phyloP scores from a whole-genome alignment of 192 early-diverging fungal species.

The Coemansia sp. region DNA sequence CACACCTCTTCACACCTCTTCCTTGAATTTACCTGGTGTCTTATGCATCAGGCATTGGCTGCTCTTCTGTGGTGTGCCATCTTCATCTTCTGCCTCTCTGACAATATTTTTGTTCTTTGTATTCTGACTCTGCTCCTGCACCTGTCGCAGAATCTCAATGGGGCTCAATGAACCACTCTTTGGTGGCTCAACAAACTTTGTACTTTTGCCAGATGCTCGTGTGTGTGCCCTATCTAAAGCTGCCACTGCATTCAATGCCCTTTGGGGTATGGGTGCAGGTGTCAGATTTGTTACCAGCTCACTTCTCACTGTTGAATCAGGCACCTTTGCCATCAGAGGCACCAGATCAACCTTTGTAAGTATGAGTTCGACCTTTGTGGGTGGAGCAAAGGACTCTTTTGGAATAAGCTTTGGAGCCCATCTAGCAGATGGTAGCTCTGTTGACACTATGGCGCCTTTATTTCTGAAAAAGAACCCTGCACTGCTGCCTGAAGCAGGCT shows the following conservation, averaged over 20 bases:
- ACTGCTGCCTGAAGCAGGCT: background rate
- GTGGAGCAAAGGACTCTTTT: background rate
- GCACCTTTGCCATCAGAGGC: background rate
- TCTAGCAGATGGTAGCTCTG: background rate
- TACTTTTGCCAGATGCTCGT: background rate
- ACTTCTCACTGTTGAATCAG: background rate
- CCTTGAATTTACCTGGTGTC: background rate
- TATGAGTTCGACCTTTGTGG: background rate
- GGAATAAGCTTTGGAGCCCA: slow-evolving; percentile 7
- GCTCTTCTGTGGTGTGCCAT: background rate
- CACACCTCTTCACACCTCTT: slow-evolving; percentile 18
- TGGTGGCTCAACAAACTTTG: background rate
- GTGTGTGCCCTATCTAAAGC: background rate
- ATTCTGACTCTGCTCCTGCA: background rate
- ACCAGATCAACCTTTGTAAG: background rate
- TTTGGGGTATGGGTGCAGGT: background rate
- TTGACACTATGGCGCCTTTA: background rate
- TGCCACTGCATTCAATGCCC: background rate
- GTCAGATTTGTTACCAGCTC: background rate
- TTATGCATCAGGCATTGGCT: background rate
- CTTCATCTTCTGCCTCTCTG: background rate
- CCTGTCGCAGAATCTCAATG: slow-evolving; percentile 25
- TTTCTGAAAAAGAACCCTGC: background rate
- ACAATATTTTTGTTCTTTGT: background rate
- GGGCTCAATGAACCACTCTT: slow-evolving; percentile 58